A percentile compares a stretch with the other conserved stretches of the same genome.
phyloP scores from a whole-genome alignment of 2,329 filamentous ascomycete genomes.

The Fonsecaea multimorphosa region DNA sequence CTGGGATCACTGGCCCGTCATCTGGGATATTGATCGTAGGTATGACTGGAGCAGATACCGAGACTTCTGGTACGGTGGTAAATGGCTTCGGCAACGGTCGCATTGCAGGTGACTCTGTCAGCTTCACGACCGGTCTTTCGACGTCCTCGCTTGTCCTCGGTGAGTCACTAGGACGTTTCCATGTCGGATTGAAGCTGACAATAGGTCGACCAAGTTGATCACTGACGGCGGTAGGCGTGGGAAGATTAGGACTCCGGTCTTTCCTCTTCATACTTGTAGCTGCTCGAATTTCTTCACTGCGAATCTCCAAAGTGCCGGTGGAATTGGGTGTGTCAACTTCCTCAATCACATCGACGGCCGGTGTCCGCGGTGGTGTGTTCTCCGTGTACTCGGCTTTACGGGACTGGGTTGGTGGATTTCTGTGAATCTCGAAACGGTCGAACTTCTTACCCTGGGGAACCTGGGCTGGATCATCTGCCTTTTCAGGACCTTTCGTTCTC shows the following conservation, averaged over 20 bases:
- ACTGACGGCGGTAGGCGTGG: conserved; percentile 88
- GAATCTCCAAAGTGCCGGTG: conserved; percentile 81
- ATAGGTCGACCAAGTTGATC: conserved; percentile 89
- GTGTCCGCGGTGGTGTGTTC: conserved; percentile 58
- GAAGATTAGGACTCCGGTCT: conserved; percentile 84
- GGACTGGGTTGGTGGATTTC: conserved; percentile 81
- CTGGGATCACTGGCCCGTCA: conserved; percentile 11
- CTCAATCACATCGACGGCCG: conserved; percentile 35
- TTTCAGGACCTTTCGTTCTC: conserved; percentile 50
- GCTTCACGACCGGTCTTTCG: conserved; percentile 36
- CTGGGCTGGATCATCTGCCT: conserved; percentile 41
- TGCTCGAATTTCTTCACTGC: conserved; percentile 83
- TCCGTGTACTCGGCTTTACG: conserved; percentile 79
- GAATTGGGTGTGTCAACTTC: conserved; percentile 56
- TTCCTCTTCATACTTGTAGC: conserved; percentile 88
- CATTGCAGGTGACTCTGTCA: conserved; percentile 30
- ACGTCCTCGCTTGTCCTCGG: conserved; percentile 48
- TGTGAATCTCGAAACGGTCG: conserved; percentile 74
- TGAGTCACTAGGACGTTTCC: conserved; percentile 57
- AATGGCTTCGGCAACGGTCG: conserved; percentile 40
- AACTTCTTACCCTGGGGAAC: conserved; percentile 53
- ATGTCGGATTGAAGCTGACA: conserved; percentile 91
- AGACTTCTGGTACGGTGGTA: conserved; percentile 37
- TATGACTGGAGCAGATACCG: conserved; percentile 4
- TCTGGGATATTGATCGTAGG: conserved; percentile 27